Evolutionary conservation across 2,329 filamentous ascomycete genomes (phyloP).

Genomic region (Phoma sp.): DNA sequence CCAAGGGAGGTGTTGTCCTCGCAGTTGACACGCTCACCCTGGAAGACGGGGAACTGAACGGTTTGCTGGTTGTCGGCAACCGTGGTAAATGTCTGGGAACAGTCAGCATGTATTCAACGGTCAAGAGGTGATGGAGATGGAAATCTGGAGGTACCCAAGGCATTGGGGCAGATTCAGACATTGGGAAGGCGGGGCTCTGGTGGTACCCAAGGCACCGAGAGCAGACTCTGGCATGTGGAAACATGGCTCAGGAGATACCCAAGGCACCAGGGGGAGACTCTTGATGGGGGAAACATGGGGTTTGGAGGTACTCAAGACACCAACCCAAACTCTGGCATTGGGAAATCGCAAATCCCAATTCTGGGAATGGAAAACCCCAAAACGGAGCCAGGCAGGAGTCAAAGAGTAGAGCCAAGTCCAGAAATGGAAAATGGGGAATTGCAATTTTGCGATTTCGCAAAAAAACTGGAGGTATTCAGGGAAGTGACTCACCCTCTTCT

Average conservation of each 20-base stretch:
- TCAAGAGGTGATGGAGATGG: too few species aligned
- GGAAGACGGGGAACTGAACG: slow-evolving; percentile 90
- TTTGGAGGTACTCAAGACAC: too few species aligned
- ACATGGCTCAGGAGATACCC: neutral
- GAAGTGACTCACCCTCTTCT: too few species aligned
- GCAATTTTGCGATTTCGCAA: neutral
- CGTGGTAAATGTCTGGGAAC: slow-evolving; percentile 7
- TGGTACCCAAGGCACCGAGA: neutral
- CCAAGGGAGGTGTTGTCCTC: slow-evolving; percentile 97
- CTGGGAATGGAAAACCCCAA: too few species aligned
- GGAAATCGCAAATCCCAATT: neutral
- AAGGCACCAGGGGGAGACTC: neutral
- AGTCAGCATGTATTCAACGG: neutral
- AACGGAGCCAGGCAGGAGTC: neutral
- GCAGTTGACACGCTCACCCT: slow-evolving; percentile 98
- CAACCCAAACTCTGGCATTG: too few species aligned
- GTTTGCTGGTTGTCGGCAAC: slow-evolving; percentile 51
- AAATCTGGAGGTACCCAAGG: neutral
- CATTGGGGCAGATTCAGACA: neutral
- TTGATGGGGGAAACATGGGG: neutral
- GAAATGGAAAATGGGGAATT: neutral
- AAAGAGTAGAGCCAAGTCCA: too few species aligned
- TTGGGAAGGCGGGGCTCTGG: neutral
- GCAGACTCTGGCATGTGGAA: neutral
- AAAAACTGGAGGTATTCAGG: too few species aligned